Base-by-base conservation (phyloP, 805 yeast species). In the Ogataea nitratoaversa region DNA sequence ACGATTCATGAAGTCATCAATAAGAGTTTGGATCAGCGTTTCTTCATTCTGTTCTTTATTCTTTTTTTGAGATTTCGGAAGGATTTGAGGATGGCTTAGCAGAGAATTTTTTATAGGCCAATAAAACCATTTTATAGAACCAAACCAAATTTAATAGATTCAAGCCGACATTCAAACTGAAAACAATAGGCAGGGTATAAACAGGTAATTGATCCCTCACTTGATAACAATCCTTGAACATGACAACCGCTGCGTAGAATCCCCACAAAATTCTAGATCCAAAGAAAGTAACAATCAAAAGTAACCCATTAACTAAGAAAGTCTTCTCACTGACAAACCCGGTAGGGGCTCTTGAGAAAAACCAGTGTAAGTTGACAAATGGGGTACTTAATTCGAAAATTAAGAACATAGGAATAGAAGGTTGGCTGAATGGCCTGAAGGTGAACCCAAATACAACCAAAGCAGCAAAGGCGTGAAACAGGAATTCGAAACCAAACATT, bases 321-420 rank as follows among this genome's bases (percentile, higher is more conserved):
- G 77, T 40, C 47, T 56, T 68, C 19, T 68, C 69, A 31, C 84
- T 79, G 37, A 87, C 70, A 3, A 78, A 62, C 3, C 84, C 85
- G 1, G 71, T 71, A 1, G 95, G 93, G 14, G 89, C 68, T 52
- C 85, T 82, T 24, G 84, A 73, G 25, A 88, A 80, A 62, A 83
- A 90, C 96, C 97, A 93, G 62, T 93, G 87, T 57, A 86, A 60
- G 63, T 93, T 95, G 46, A 93, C 96, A 64, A 93, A 93, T 8
- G 98, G 98, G 2, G 97, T 86, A 34, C 95, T 83, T 30, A 85
- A 72, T 65, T 93, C 99, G 62, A 84, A 93, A 36, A 85, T 59
- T 52, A 93, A 70, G 59, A 90, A 93, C 17, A 82, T 78, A 1
- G 95, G 91, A 20, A 85, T 74, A 78, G 84, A 83, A 37, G 89